Conservation (phyloP, 331 rosid species). For the Prunus yedoensis region DNA sequence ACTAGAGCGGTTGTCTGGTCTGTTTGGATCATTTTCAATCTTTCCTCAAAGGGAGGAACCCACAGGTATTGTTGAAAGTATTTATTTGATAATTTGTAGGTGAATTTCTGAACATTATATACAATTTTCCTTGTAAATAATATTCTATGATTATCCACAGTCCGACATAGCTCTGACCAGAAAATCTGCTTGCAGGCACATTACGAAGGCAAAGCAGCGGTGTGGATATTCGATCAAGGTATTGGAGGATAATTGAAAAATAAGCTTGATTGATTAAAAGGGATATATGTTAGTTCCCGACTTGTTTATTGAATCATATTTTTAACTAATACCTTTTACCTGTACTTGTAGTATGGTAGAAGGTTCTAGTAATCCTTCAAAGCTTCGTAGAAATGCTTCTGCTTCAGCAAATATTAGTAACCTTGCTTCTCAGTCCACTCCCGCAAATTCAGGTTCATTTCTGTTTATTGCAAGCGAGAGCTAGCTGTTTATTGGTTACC, state of each 20-base stretch:
- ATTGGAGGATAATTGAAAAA: slow-evolving; percentile 16
- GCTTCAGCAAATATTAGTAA: slow-evolving; percentile 73
- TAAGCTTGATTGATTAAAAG: background rate
- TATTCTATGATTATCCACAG: too few relatives aligned
- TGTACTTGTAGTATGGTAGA: slow-evolving; percentile 56
- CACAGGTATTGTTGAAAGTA: slow-evolving; percentile 46
- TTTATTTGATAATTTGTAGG: background rate
- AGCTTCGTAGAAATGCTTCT: slow-evolving; percentile 83
- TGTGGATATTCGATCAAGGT: slow-evolving; percentile 66
- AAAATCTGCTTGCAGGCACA: slow-evolving; percentile 41
- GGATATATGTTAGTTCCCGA: background rate
- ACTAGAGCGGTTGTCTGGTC: slow-evolving; percentile 68
- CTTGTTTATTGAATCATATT: background rate
- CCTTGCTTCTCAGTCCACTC: slow-evolving; percentile 50
- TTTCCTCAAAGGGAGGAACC: slow-evolving; percentile 66
- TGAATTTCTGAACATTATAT: background rate
- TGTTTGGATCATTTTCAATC: slow-evolving; percentile 84
- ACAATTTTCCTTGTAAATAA: background rate
- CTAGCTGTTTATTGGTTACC: background rate
- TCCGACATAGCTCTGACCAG: slow-evolving; percentile 26
- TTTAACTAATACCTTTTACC: background rate
- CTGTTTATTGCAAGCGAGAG: background rate
- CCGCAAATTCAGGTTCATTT: slow-evolving; percentile 53
- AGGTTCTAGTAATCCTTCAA: slow-evolving; percentile 48
- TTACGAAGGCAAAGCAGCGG: slow-evolving; percentile 73